Base-by-base conservation (phyloP, 2,329 filamentous ascomycete species). In the Aureobasidium sp. region DNA sequence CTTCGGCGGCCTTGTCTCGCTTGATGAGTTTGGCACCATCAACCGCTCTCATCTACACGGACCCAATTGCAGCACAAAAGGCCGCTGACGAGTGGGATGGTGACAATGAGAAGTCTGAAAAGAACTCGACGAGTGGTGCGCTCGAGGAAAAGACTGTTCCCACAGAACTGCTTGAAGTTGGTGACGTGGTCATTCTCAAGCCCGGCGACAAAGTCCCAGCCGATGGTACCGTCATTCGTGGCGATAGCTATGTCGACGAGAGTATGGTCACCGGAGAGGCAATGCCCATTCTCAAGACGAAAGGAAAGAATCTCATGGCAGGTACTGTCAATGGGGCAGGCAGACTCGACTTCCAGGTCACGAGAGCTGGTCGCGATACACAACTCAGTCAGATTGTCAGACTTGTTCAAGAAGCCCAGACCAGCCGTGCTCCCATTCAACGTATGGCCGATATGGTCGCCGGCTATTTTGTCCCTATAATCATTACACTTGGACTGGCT, bases 231-330 rank as follows among this genome's bases (percentile, higher is more conserved):
- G 83, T 99, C 58, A 90, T 91, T 61, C 85, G 89, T 59, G 94
- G 94, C 35, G 90, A 97, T 74, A 96, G 91, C 39, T 96, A 95
- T 70, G 85, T 97, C 24, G 91, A 99, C 67, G 94, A 99, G 76
- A 96, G 91, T 71, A 97, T 97, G 93, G 92, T 99, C 53, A 99
- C 94, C 6, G 94, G 94, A 66, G 94, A 99, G 77, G 89, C 94
- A 2, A 93, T 97, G 83, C 93, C 94, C 0, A 91, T 97, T 39
- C 85, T 91, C 69, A 99, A 99, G 77, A 87, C 84, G 67, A 87
- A 90, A 69, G 91, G 89, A 9, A 86, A 85, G 67, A 76, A 84
- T 47, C 79, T 99, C 62, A 94, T 97, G 72, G 94, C 91, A 56
- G 94, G 94, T 33, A 97, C 94, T 2, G 93, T 99, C 70, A 99